These are phyloP conservation scores for Stenocarpella maydis DNA, from an alignment of 2,329 filamentous ascomycete genomes.

Conservation along the genomic window DNA sequence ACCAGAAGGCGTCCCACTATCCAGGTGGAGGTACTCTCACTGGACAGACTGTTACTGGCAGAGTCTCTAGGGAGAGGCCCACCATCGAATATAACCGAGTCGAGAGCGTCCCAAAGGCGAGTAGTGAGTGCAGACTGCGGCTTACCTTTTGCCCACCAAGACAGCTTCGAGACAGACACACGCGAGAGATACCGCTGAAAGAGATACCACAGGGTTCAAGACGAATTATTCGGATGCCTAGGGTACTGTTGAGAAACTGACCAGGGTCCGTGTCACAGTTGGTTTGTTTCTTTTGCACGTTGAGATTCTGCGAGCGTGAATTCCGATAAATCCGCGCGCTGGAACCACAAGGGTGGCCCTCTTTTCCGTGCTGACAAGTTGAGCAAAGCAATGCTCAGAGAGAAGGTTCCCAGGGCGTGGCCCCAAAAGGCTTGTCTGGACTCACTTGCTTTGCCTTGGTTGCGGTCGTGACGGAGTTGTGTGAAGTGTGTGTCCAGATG, in stretches of 20 bases:
- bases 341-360: not conserved
- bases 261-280: not conserved
- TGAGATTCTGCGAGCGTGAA: not conserved
- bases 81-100: not conserved
- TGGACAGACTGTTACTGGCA: not conserved
- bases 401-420: not conserved
- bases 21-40: not conserved
- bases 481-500: not conserved
- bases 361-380: not conserved
- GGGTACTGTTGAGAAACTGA: not conserved
- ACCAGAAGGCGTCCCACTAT: not conserved
- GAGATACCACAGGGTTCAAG: not conserved
- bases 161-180: not conserved
- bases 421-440: not conserved
- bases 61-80: not conserved
- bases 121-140: not conserved
- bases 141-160: slow-evolving; percentile 4
- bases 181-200: too few species aligned
- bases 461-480: not conserved
- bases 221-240: not conserved
- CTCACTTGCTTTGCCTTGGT: not conserved
- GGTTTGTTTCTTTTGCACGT: not conserved
- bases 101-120: not conserved
- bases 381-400: not conserved
- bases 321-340: not conserved